Evolutionary conservation across 257 asterid species (phyloP).

Genomic region (Prunella vulgaris): DNA sequence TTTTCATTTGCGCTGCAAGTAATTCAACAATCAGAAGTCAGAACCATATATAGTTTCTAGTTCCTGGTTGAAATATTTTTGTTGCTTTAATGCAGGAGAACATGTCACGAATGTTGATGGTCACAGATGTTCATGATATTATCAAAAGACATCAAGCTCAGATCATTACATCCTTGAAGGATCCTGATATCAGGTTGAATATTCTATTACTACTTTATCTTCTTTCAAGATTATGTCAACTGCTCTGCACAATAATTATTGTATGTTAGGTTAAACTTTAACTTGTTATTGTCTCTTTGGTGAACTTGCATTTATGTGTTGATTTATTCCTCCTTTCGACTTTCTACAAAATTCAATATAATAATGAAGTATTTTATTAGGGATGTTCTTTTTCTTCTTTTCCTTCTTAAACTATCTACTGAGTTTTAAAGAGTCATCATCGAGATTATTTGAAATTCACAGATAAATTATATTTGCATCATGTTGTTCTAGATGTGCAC

Average conservation of each 20-base stretch:
- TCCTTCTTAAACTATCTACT: neutral
- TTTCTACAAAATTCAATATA: neutral
- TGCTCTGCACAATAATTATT: conserved; percentile 5
- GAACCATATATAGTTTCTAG: conserved; percentile 10
- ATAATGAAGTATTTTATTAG: neutral
- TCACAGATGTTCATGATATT: conserved; percentile 89
- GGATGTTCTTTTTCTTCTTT: neutral
- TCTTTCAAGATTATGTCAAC: conserved; percentile 15
- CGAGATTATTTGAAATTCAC: neutral
- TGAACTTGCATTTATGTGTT: neutral
- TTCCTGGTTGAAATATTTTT: conserved; percentile 17
- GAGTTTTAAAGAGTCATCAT: neutral
- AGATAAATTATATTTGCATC: neutral
- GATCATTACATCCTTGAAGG: conserved; percentile 93
- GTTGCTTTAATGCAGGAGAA: conserved; percentile 65
- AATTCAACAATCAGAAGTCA: conserved; percentile 12
- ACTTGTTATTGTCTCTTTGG: conserved; percentile 5
- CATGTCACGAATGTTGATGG: conserved; percentile 98
- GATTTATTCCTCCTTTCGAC: conserved; percentile 3
- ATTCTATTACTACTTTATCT: conserved; percentile 20
- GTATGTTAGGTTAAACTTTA: neutral
- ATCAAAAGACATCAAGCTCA: conserved; percentile 97
- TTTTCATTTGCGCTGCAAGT: neutral
- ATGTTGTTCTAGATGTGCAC: neutral
- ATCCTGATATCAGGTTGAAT: conserved; percentile 96